These are phyloP conservation scores for Besnoitia besnoiti DNA, from an alignment of 169 alveolate species.

Conservation along the genomic window DNA sequence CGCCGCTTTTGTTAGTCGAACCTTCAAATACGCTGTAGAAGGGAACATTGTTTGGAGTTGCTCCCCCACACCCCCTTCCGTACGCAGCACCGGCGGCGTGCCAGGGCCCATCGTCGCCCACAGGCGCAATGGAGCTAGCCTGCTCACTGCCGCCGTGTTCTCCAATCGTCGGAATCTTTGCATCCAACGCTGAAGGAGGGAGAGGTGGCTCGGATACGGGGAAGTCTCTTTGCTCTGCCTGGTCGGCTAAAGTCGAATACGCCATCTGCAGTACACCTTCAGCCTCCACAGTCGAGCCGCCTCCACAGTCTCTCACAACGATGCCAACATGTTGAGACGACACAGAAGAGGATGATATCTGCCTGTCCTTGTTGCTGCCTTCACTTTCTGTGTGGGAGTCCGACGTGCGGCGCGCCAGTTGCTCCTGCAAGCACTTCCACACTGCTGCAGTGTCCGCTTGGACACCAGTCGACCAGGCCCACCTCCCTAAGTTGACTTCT, in stretches of 20 bases:
- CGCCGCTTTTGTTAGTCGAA: conserved; percentile 22
- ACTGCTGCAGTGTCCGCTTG: background rate
- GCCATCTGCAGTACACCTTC: background rate
- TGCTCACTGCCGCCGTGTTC: background rate
- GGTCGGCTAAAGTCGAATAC: background rate
- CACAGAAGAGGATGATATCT: background rate
- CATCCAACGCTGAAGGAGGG: background rate
- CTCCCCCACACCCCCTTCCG: background rate
- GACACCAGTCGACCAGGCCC: background rate
- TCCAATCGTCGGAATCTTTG: background rate
- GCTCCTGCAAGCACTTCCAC: background rate
- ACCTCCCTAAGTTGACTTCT: background rate
- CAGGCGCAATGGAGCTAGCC: background rate
- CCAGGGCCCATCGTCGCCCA: background rate
- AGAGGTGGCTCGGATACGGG: background rate
- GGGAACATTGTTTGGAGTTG: background rate
- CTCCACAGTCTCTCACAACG: background rate
- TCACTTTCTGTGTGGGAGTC: background rate
- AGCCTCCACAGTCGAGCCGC: background rate
- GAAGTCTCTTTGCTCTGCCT: background rate
- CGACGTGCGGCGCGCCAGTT: background rate
- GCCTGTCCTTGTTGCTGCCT: background rate
- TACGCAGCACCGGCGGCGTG: background rate
- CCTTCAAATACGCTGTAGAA: conserved; percentile 65
- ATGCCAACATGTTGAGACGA: background rate